Evolutionary conservation across 257 asterid species (phyloP), one percentile per base, ranked within the genome.

Genomic region (Lycium ferocissimum): DNA sequence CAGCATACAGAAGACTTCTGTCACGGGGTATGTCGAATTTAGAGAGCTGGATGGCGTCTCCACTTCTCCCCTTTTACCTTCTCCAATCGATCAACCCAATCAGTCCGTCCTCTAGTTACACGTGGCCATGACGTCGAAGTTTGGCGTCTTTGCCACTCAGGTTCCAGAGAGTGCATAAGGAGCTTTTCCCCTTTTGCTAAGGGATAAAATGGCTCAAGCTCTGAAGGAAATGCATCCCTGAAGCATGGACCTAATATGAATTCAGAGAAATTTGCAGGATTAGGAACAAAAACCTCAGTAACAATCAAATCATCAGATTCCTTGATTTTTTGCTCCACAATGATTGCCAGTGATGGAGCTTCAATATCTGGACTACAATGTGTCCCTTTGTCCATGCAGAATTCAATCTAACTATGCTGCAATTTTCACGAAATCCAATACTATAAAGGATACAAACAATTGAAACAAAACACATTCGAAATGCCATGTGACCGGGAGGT

Each of bases 61-160:
- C 81, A 75, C 7, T 15, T 22, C 14, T 47, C 37, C 38, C 81
- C 57, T 75, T 75, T 75, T 43, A 9, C 61, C 58, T 47, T 75
- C 61, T 75, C 81, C 3, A 75, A 14, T 47, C 81, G 81, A 43
- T 75, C 56, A 14, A 75, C 40, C 81, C 81, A 75, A 43, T 75
- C 11, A 4, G 17, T 58, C 70, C 83, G 57, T 7, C 0, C 9
- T 17, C 4, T 57, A 38, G 6, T 37, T 12, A 37, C 4, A 26
- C 4, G 4, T 12, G 83, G 70, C 54, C 53, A 80, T 80, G 47
- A 38, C 51, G 3, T 35, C 6, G 33, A 57, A 35, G 83, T 17
- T 61, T 20, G 35, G 54, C 3, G 7, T 13, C 9, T 37, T 18
- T 9, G 20, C 17, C 59, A 56, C 1, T 38, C 83, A 11, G 38